These are phyloP conservation scores for Stygiomarasmius scandens DNA, from an alignment of 1,284 basidiomycete genomes.

Conservation along the genomic window DNA sequence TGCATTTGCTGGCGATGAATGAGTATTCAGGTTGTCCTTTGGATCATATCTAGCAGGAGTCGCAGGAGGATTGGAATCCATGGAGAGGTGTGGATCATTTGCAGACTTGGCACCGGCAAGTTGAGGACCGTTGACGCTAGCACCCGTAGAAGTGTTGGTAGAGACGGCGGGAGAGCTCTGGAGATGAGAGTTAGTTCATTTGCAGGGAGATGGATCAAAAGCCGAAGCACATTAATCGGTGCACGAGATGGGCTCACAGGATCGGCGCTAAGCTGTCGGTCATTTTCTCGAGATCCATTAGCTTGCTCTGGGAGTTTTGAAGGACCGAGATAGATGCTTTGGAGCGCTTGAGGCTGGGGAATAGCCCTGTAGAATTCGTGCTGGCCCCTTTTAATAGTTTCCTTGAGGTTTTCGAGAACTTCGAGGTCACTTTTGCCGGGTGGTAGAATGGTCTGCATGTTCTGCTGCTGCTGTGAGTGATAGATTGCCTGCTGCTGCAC, in stretches of 20 bases:
- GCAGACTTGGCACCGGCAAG: conserved; percentile 7
- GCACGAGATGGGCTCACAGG: not conserved
- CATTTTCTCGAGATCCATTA: conserved; percentile 16
- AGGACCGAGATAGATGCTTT: conserved; percentile 60
- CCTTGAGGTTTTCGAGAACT: conserved; percentile 70
- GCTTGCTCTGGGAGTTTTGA: conserved; percentile 42
- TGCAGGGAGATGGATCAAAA: not conserved
- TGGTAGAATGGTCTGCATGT: conserved; percentile 25
- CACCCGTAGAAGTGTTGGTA: not conserved
- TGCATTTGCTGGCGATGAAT: not conserved
- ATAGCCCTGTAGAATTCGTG: conserved; percentile 68
- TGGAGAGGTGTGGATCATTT: not conserved
- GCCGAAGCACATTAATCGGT: not conserved
- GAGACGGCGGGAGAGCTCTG: not conserved
- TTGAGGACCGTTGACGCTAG: not conserved
- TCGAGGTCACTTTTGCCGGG: conserved; percentile 65
- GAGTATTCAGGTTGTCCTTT: too few relatives aligned
- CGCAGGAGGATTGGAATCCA: not conserved
- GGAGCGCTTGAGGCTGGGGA: conserved; percentile 65
- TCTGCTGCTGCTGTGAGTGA: conserved; percentile 2
- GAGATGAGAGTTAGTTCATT: not conserved
- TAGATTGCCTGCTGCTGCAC: conserved; percentile 19
- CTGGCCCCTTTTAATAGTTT: conserved; percentile 68
- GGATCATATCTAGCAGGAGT: not conserved
- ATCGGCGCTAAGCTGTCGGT: conserved; percentile 5